Percentiles rank a stretch among this genome's conserved stretches.
Conservation (phyloP, 257 asterid species). For the Coffea canephora region DNA sequence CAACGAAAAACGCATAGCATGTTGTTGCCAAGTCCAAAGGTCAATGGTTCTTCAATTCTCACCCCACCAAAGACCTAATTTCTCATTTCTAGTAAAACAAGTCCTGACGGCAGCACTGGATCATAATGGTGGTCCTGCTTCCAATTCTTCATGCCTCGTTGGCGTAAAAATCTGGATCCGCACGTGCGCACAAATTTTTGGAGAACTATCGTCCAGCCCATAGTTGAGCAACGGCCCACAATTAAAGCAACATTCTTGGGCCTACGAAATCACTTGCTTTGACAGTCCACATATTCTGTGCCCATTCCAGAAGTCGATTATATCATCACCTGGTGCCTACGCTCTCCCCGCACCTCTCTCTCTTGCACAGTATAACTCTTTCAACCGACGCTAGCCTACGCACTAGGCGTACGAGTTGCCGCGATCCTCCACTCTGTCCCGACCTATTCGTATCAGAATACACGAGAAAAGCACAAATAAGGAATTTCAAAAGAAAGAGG, state of each 20-base stretch:
- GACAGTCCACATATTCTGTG: not conserved
- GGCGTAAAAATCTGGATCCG: too few relatives aligned
- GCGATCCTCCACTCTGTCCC: not conserved
- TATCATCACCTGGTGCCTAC: too few relatives aligned
- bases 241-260: not conserved
- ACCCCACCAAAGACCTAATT: too few relatives aligned
- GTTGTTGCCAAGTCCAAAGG: too few relatives aligned
- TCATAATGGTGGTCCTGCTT: not conserved
- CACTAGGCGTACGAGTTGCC: not conserved
- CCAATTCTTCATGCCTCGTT: too few relatives aligned
- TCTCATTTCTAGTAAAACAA: not conserved
- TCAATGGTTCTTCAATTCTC: too few relatives aligned
- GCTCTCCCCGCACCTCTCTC: too few relatives aligned
- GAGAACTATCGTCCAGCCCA: too few relatives aligned
- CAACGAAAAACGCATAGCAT: too few relatives aligned
- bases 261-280: not conserved
- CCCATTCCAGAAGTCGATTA: not conserved
- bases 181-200: too few relatives aligned
- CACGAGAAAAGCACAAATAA: not conserved
- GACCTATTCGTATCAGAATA: not conserved
- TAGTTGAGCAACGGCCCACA: not conserved
- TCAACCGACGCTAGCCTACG: not conserved
- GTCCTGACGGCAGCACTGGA: not conserved
- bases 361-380: not conserved
- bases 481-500: not conserved